Evolutionary conservation across 495 filamentous ascomycete species (phyloP), one percentile per base, ranked within the genome.

Genomic region (Aspergillus bridgeri): DNA sequence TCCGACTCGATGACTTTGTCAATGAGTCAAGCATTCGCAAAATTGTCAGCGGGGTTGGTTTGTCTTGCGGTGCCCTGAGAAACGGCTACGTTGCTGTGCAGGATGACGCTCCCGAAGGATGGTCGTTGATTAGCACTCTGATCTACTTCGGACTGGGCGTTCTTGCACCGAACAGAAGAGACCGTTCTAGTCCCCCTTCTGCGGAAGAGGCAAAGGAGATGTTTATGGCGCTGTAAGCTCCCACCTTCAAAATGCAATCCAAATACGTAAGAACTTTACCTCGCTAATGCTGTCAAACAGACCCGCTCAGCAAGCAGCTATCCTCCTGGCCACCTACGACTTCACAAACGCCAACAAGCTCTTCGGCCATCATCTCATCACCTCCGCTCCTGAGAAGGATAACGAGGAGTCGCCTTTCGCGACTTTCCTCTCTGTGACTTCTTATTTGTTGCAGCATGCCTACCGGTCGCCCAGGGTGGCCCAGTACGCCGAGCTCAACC

Each of bases 1-100:
- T 95, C 58, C 88, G 93, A 45, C 82, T 98, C n/a, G 91, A 95
- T 67, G 94, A 98, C 69, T 98, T 98, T 74, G 92, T 97, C 60
- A 96, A 98, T 62, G 93, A 98, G 66, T 75, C 77, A 0, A 85
- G 86, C 21, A 98, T 98, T 61, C 81, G 88, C 65, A 91, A 88
- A 59, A 89, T 97, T 47, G 82, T 92, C 53, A 77, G 79, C 59
- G 85, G 88, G 54, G 81, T 96, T 15, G 91, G 89, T 9, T 67
- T 79, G 48, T 83, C 88, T 2, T 94, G 89, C 65, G 74, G 79
- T 38, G 73, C 65, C 17, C 67, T 88, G 22, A 78, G 94, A 64
- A 83, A 83, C 48, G 83, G 84, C 65, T 98, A 97, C 73, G 75
- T 96, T 60, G 85, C 88, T n/a, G 83, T 98, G 46, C 88, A 95